Conservation (phyloP, 2,329 filamentous ascomycete species). For the Microsporum canis region DNA sequence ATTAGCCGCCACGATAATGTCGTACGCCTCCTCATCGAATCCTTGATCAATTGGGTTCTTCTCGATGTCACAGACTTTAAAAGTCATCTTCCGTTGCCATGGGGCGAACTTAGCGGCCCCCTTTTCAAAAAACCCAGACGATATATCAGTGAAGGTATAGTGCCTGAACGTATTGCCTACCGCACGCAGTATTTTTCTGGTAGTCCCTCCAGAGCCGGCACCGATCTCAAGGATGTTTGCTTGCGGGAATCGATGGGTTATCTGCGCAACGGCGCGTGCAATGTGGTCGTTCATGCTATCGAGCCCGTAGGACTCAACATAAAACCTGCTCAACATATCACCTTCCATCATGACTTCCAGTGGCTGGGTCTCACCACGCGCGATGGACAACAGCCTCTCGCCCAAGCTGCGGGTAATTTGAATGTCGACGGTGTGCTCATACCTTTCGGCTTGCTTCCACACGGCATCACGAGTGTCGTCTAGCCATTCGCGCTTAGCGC, state of each 20-base stretch:
- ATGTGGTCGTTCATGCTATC: constrained; percentile 16
- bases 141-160: constrained; percentile 41
- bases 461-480: background rate
- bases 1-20: constrained; percentile 31
- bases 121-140: constrained; percentile 31
- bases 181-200: constrained; percentile 24
- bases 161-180: constrained; percentile 24
- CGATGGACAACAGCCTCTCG: constrained; percentile 23
- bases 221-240: constrained; percentile 35
- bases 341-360: constrained; percentile 19
- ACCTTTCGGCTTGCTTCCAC: background rate
- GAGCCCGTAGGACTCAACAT: constrained; percentile 8
- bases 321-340: constrained; percentile 9
- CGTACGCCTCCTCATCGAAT: constrained; percentile 21
- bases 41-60: constrained; percentile 11
- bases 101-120: constrained; percentile 23
- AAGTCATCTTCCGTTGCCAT: constrained; percentile 23
- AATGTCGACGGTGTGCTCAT: background rate
- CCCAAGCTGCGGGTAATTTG: constrained; percentile 11
- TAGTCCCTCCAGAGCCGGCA: constrained; percentile 37
- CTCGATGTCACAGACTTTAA: constrained; percentile 20
- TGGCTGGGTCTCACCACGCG: constrained; percentile 24
- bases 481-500: background rate
- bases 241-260: constrained; percentile 33
- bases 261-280: constrained; percentile 23